phyloP scores from a whole-genome alignment of 2,329 filamentous ascomycete species.

The Fusarium penzigii region DNA sequence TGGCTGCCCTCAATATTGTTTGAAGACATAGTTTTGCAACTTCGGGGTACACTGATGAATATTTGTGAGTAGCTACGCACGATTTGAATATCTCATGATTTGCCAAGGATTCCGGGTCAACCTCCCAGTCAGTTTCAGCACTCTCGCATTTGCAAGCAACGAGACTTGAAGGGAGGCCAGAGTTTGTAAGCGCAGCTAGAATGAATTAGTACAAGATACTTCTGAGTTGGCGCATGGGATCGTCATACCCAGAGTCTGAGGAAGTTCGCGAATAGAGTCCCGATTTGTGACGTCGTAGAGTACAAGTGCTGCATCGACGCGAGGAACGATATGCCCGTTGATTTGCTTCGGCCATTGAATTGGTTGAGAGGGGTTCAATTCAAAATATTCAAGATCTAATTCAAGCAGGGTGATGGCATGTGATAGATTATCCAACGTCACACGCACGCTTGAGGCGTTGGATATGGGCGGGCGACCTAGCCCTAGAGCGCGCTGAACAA shows the following conservation, averaged over 20 bases:
- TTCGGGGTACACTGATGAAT: constrained; percentile 69
- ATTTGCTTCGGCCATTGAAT: constrained; percentile 69
- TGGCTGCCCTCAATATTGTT: constrained; percentile 70
- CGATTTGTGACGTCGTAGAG: constrained; percentile 85
- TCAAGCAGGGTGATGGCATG: constrained; percentile 65
- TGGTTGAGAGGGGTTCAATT: constrained; percentile 56
- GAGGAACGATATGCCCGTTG: constrained; percentile 70
- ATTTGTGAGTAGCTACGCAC: constrained; percentile 72
- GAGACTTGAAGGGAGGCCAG: constrained; percentile 73
- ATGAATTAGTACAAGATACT: constrained; percentile 9
- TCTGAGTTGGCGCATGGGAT: background rate
- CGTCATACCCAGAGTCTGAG: constrained; percentile 70
- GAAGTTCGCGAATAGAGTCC: constrained; percentile 72
- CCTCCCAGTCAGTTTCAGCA: constrained; percentile 66
- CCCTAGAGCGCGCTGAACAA: constrained; percentile 64
- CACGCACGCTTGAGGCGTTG: constrained; percentile 57
- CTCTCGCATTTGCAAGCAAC: constrained; percentile 91
- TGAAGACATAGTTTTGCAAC: constrained; percentile 75
- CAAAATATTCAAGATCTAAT: constrained; percentile 65
- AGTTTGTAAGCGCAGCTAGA: constrained; percentile 71
- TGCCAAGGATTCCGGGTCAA: constrained; percentile 67
- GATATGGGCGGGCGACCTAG: constrained; percentile 53
- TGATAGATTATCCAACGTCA: constrained; percentile 58
- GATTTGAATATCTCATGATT: constrained; percentile 65
- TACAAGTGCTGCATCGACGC: constrained; percentile 79